Evolutionary conservation across 495 filamentous ascomycete species (phyloP).

Genomic region (Stereocaulon alpinum): DNA sequence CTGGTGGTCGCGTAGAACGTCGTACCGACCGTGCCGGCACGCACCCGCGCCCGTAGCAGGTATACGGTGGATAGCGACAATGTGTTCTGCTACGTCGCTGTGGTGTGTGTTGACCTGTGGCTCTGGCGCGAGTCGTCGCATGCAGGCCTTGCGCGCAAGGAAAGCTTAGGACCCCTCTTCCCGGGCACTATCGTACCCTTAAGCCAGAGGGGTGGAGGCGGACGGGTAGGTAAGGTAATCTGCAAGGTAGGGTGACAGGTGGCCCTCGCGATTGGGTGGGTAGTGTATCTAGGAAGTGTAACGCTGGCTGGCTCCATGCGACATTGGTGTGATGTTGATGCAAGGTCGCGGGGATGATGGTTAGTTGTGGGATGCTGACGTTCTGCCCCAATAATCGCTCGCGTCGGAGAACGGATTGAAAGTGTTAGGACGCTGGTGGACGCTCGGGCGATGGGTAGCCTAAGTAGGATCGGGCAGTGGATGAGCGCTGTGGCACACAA

Average conservation of each 20-base stretch:
- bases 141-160: conserved; percentile 22
- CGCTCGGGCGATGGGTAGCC: conserved; percentile 27
- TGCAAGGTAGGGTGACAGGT: conserved; percentile 18
- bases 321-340: conserved; percentile 15
- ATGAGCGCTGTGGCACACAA: conserved; percentile 16
- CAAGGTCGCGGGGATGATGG: conserved; percentile 19
- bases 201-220: conserved; percentile 17
- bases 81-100: conserved; percentile 3
- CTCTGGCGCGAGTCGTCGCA: conserved; percentile 23
- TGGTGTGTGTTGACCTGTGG: conserved; percentile 12
- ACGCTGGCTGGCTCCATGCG: conserved; percentile 19
- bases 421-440: conserved; percentile 44
- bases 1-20: conserved; percentile 8
- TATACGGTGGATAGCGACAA: conserved; percentile 1
- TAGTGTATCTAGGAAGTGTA: conserved; percentile 10
- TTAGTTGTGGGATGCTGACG: conserved; percentile 13
- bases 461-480: conserved; percentile 20
- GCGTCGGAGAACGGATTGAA: conserved; percentile 2
- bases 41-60: conserved; percentile 19
- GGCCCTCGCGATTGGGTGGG: conserved; percentile 20
- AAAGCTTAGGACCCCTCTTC: conserved; percentile 25
- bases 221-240: conserved; percentile 18
- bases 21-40: conserved; percentile 16
- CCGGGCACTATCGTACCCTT: conserved; percentile 22
- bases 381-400: conserved; percentile 18